Evolutionary conservation across 2,329 filamentous ascomycete genomes (phyloP), one percentile per base, ranked within the genome.

Genomic region (Periconia digitata): DNA sequence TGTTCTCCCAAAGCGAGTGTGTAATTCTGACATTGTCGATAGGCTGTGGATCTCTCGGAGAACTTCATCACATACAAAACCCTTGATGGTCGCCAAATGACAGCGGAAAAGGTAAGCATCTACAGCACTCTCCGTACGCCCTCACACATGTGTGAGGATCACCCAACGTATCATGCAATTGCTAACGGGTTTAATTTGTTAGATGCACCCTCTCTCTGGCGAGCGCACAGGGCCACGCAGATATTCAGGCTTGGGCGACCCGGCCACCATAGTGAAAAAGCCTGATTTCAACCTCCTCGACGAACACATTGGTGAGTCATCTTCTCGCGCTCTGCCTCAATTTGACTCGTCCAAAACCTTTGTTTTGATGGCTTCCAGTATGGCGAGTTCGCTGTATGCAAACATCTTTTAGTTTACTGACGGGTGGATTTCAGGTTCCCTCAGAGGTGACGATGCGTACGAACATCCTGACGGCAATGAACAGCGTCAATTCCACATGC

Each of bases 401-500:
- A n/a, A n/a, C n/a, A n/a, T n/a, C n/a, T n/a, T n/a, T n/a, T n/a
- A n/a, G n/a, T n/a, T n/a, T n/a, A n/a, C n/a, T n/a, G n/a, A n/a
- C n/a, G n/a, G n/a, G n/a, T n/a, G n/a, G 18, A 21, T 40, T n/a
- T 16, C 13, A 53, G 50, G 43, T 8, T n/a, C 10, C 4, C 27
- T 17, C 12, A 35, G 38, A 36, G 40, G 39, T n/a, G 8, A 15
- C 8, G 27, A 49, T 12, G 15, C 29, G 3, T 51, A 36, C 16
- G 34, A 1, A n/a, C 45, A 53, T 23, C 42, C 47, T 16, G n/a
- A 43, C 20, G 47, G 43, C n/a, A 32, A 44, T 27, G 32, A 20
- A 16, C 17, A 12, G 12, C 27, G n/a, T 13, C 10, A 51, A 13
- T 53, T 55, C 38, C 43, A 47, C 2, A 55, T 55, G 53, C 38